Percentiles rank a stretch among this genome's conserved stretches.
These are phyloP conservation scores for Candida neerlandica DNA, from an alignment of 1,139 yeast genomes.

Conservation along the genomic window DNA sequence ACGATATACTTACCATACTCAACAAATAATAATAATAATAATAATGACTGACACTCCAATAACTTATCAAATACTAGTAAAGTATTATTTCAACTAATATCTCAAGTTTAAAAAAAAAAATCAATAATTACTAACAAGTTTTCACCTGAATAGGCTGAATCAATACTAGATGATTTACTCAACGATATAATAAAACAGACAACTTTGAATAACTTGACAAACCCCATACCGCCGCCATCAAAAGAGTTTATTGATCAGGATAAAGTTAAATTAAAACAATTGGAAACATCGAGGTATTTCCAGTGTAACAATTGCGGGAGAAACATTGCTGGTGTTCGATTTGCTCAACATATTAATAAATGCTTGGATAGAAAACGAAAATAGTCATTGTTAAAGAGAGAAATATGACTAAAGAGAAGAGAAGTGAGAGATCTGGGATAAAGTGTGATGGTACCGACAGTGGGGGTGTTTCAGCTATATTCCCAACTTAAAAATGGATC, in stretches of 20 bases:
- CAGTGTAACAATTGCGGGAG: constrained; percentile 81
- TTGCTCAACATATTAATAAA: constrained; percentile 90
- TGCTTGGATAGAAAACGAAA: constrained; percentile 58
- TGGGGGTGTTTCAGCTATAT: too few species aligned
- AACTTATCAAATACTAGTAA: constrained; percentile 20
- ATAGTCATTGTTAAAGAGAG: constrained; percentile 7
- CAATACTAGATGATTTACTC: constrained; percentile 37
- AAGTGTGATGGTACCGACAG: too few species aligned
- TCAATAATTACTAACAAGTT: constrained; percentile 10
- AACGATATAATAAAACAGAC: constrained; percentile 38
- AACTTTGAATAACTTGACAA: constrained; percentile 31
- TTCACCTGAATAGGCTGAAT: constrained; percentile 30
- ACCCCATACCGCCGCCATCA: constrained; percentile 25
- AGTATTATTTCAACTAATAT: constrained; percentile 6
- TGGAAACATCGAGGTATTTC: constrained; percentile 57
- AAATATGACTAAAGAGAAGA: too few species aligned
- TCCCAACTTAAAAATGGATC: too few species aligned
- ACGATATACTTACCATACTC: not conserved
- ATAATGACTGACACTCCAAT: constrained; percentile 20
- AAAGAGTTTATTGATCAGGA: constrained; percentile 48
- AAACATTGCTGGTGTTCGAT: constrained; percentile 85
- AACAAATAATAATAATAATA: not conserved
- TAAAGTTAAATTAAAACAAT: constrained; percentile 38
- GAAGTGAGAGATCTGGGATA: too few species aligned
- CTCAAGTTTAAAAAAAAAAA: not conserved